phyloP scores from a whole-genome alignment of 768 basidiomycete genomes.

The Clavaria fumosa region DNA sequence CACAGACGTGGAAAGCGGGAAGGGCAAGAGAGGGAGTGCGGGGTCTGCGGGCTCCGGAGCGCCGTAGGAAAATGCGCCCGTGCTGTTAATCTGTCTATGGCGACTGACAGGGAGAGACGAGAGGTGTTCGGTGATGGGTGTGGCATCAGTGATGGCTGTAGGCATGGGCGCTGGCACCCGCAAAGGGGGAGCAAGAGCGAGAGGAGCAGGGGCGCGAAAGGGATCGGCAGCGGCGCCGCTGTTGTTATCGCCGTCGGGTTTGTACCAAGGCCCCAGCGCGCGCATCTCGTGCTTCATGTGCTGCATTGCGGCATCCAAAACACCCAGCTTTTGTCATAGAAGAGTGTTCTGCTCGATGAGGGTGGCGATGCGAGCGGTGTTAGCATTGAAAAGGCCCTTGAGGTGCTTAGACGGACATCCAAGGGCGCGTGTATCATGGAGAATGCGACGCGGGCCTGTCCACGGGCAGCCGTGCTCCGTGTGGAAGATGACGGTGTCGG shows the following conservation, averaged over 20 bases:
- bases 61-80: background rate
- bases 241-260: constrained; percentile 23
- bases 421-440: constrained; percentile 22
- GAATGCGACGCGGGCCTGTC: constrained; percentile 27
- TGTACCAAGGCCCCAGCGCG: constrained; percentile 53
- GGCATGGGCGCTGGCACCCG: too few species aligned
- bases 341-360: constrained; percentile 50
- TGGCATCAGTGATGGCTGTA: too few species aligned
- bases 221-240: constrained; percentile 12
- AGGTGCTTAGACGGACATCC: constrained; percentile 45
- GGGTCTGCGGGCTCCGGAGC: too few species aligned
- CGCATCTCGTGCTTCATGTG: constrained; percentile 41
- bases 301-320: constrained; percentile 40
- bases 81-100: too few species aligned
- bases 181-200: background rate
- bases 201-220: constrained; percentile 3
- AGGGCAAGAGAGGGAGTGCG: background rate
- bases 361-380: constrained; percentile 23
- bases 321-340: constrained; percentile 41
- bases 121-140: constrained; percentile 1
- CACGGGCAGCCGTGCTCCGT: constrained; percentile 37
- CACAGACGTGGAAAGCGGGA: background rate
- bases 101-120: background rate
- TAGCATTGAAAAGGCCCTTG: constrained; percentile 39
- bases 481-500: constrained; percentile 34